Percentiles rank a stretch among this genome's conserved stretches.
Evolutionary conservation across 371 early-diverging fungal genomes (phyloP).

Genomic region (Mucor saturninus): DNA sequence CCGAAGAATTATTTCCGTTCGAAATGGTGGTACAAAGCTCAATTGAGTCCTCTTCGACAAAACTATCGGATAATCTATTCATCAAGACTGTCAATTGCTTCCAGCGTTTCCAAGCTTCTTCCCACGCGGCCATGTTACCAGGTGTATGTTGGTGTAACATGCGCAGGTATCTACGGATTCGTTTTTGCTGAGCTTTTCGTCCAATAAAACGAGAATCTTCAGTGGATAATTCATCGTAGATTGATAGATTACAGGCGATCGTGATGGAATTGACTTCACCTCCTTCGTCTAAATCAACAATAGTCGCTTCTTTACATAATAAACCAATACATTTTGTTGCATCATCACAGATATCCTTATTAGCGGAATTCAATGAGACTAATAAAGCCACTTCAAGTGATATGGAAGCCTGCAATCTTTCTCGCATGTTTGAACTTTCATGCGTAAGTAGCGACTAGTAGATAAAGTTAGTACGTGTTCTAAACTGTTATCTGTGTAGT

Average conservation of each 20-base stretch:
- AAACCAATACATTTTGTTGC: conserved; percentile 63
- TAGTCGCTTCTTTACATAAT: conserved; percentile 62
- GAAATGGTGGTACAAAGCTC: background rate
- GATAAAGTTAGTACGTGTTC: background rate
- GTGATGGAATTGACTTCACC: conserved; percentile 55
- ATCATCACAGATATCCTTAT: conserved; percentile 70
- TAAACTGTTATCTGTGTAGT: background rate
- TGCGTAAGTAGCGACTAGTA: conserved; percentile 23
- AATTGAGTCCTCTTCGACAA: conserved; percentile 21
- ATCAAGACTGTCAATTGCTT: conserved; percentile 56
- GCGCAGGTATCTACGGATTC: conserved; percentile 72
- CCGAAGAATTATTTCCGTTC: background rate
- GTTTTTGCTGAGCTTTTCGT: conserved; percentile 78
- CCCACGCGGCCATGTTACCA: conserved; percentile 85
- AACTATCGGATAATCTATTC: conserved; percentile 47
- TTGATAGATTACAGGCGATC: conserved; percentile 66
- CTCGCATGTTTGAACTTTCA: conserved; percentile 62
- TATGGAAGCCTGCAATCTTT: conserved; percentile 71
- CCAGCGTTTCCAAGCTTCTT: conserved; percentile 88
- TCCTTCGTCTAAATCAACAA: conserved; percentile 59
- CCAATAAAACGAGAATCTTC: conserved; percentile 64
- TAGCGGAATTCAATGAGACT: conserved; percentile 74
- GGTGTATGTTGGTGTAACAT: conserved; percentile 70
- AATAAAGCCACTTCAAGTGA: conserved; percentile 79
- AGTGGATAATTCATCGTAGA: conserved; percentile 71